Evolutionary conservation across 306 rosid species (phyloP).

Genomic region (Arachis stenosperma): DNA sequence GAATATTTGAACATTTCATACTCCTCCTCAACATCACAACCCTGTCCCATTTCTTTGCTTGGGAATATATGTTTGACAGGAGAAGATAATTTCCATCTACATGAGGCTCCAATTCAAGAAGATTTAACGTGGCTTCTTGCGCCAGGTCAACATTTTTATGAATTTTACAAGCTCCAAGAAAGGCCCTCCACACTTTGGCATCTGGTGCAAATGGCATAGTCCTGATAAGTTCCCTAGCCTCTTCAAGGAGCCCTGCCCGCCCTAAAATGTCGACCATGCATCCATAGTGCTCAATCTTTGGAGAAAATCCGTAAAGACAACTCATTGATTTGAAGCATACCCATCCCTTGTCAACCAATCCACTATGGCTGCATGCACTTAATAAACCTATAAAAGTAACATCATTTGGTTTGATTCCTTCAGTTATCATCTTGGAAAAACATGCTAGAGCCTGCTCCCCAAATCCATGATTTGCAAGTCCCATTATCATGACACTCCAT

Average conservation of each 20-base stretch:
- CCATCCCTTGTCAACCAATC: conserved; percentile 32
- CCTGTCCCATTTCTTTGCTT: conserved; percentile 39
- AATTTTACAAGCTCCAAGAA: conserved; percentile 41
- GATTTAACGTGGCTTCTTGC: conserved; percentile 29
- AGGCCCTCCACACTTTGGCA: conserved; percentile 36
- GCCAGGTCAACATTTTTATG: conserved; percentile 41
- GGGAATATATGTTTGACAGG: conserved; percentile 40
- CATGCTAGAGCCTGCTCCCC: conserved; percentile 28
- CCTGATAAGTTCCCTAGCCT: conserved; percentile 28
- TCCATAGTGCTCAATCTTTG: conserved; percentile 36
- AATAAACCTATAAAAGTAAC: conserved; percentile 39
- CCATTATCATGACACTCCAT: conserved; percentile 37
- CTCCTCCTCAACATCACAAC: conserved; percentile 33
- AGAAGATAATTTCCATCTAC: conserved; percentile 35
- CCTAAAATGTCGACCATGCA: conserved; percentile 40
- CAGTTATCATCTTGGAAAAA: conserved; percentile 33
- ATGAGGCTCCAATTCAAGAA: conserved; percentile 36
- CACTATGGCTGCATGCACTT: conserved; percentile 41
- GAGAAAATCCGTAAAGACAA: conserved; percentile 10
- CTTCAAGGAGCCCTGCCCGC: conserved; percentile 35
- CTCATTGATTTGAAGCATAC: conserved; percentile 37
- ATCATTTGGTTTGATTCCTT: conserved; percentile 38
- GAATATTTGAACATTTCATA: conserved; percentile 25
- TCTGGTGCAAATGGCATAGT: conserved; percentile 39
- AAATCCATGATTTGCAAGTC: conserved; percentile 38